Conservation (phyloP, 2,329 filamentous ascomycete genomes). For the Lasiodiplodia theobromae region DNA sequence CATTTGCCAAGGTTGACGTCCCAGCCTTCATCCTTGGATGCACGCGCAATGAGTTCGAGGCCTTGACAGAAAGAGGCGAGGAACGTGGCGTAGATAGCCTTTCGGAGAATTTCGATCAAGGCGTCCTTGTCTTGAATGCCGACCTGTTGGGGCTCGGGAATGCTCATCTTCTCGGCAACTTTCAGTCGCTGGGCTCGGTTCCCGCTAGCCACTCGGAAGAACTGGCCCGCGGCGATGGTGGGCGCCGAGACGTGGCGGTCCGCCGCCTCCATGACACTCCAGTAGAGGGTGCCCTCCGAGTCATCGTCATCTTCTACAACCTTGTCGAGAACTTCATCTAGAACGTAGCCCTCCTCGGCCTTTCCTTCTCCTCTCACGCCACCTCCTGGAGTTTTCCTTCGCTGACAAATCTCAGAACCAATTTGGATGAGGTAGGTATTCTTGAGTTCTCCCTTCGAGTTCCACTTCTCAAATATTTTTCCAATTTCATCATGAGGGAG, state of each 20-base stretch:
- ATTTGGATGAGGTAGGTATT: slow-evolving; percentile 63
- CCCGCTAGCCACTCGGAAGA: slow-evolving; percentile 61
- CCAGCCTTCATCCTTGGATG: slow-evolving; percentile 61
- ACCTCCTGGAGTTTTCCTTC: slow-evolving; percentile 47
- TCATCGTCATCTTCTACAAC: slow-evolving; percentile 66
- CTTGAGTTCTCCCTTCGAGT: slow-evolving; percentile 56
- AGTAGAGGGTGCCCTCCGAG: slow-evolving; percentile 64
- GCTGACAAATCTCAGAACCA: slow-evolving; percentile 58
- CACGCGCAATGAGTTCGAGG: slow-evolving; percentile 61
- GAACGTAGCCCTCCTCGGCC: slow-evolving; percentile 50
- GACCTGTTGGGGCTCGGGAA: slow-evolving; percentile 41
- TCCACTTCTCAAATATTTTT: slow-evolving; percentile 62
- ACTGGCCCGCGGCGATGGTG: slow-evolving; percentile 61
- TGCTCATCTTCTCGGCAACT: slow-evolving; percentile 47
- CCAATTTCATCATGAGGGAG: slow-evolving; percentile 61
- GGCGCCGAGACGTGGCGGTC: slow-evolving; percentile 61
- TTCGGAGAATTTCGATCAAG: slow-evolving; percentile 57
- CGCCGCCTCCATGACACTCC: slow-evolving; percentile 62
- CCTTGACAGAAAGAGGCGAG: slow-evolving; percentile 64
- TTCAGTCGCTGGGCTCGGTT: slow-evolving; percentile 57
- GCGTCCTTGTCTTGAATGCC: slow-evolving; percentile 37
- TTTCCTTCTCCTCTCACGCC: slow-evolving; percentile 34
- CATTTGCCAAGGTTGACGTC: slow-evolving; percentile 48
- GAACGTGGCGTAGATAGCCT: slow-evolving; percentile 61
- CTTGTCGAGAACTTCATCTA: slow-evolving; percentile 64